Evolutionary conservation across 176 grass and related monocot species (phyloP), one percentile per base, ranked within the genome.

Genomic region (Dactylis glomerata): DNA sequence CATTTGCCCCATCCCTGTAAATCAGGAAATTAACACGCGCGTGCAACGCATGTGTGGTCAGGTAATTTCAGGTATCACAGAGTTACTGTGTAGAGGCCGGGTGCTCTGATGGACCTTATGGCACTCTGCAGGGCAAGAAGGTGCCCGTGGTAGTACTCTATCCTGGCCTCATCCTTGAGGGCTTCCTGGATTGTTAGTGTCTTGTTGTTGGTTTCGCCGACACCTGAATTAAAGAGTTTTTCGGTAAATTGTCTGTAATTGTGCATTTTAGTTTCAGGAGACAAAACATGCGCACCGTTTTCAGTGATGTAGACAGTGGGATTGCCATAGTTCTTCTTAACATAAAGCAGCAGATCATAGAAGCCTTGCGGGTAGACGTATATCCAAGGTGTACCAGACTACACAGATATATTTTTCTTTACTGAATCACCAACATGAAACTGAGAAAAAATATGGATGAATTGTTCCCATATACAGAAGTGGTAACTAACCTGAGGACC

Each of bases 301-400:
- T 93, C 91, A 41, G 91, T 93, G 41, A 93, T 85, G 82, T 87
- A 93, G 44, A 95, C 54, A 0, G 74, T 46, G 54, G 93, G 87
- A 71, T 92, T 92, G 17, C 82, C 84, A 19, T 95, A 95, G 14
- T 84, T 95, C 1, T 78, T 27, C 75, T 92, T 95, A 24, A 91
- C 41, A 68, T 95, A 90, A 5, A 95, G 57, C 22, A 92, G 57
- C 12, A 95, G 44, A 8, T 89, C 86, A 23, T 42, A 49, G 8
- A 95, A 85, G 2, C 90, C 90, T 82, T 8, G 68, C 51, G 93
- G 93, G 42, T 92, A 95, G 0, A 95, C 41, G 69, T 82, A 86
- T 16, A 88, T 66, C 93, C 83, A 91, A 70, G 68, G 4, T 56
- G 87, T 78, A 82, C 34, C 84, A 30, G 81, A 81, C 87, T 89